These are phyloP conservation scores for Populus pruinosa DNA, from an alignment of 345 rosid genomes.

Conservation along the genomic window DNA sequence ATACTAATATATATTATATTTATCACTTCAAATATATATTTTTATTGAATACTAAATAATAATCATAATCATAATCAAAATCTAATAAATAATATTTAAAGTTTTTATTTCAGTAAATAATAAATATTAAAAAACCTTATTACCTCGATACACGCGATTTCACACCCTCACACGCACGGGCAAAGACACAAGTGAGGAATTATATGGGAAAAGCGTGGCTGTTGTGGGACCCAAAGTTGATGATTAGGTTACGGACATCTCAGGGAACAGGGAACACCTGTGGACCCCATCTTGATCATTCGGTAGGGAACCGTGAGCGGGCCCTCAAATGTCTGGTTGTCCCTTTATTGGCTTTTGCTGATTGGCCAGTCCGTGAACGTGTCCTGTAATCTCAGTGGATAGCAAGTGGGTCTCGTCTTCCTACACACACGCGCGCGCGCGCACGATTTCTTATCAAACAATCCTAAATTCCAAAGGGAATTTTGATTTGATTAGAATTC, in stretches of 20 bases:
- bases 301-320: conserved; percentile 50
- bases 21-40: too few species aligned
- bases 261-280: conserved; percentile 25
- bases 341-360: conserved; percentile 24
- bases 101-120: too few species aligned
- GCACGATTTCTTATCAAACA: background rate
- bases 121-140: too few species aligned
- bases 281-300: conserved; percentile 47
- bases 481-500: background rate
- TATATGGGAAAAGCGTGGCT: conserved; percentile 18
- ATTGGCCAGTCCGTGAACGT: conserved; percentile 16
- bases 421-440: too few species aligned
- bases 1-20: too few species aligned
- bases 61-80: too few species aligned
- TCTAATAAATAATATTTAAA: too few species aligned
- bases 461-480: background rate
- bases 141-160: too few species aligned
- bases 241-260: conserved; percentile 29
- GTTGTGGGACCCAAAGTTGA: conserved; percentile 1
- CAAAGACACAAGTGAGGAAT: background rate
- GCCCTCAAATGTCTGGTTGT: conserved; percentile 47
- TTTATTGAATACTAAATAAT: too few species aligned
- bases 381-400: conserved; percentile 31
- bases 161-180: conserved; percentile 1
- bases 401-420: conserved; percentile 18